Conservation (phyloP, 2,329 filamentous ascomycete species). For the Fusarium sp. region DNA sequence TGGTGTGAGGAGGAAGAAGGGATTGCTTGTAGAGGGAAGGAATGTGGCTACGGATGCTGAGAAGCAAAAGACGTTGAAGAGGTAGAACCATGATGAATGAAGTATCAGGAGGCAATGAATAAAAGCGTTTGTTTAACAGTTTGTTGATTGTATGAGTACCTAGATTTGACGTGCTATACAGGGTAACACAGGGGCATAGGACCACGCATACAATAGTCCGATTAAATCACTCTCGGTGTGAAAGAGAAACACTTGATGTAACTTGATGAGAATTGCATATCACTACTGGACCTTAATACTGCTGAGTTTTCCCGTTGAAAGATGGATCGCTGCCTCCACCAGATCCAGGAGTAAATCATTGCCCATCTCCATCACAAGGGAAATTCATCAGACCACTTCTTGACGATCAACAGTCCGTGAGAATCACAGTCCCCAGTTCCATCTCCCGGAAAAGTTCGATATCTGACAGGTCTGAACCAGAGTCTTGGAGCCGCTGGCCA, state of each 20-base stretch:
- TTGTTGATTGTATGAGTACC: neutral
- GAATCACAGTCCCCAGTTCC: neutral
- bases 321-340: neutral
- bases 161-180: neutral
- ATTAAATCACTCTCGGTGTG: neutral
- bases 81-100: conserved; percentile 51
- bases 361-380: neutral
- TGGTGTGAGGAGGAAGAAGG: conserved; percentile 86
- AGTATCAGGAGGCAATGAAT: conserved; percentile 5
- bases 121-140: conserved; percentile 12
- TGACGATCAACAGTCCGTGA: conserved; percentile 1
- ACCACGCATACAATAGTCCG: neutral
- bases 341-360: neutral
- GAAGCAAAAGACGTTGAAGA: conserved; percentile 83
- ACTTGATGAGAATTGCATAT: neutral
- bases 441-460: neutral
- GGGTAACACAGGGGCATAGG: neutral
- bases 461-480: neutral
- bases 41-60: conserved; percentile 87
- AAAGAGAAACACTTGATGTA: neutral
- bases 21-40: conserved; percentile 83
- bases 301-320: neutral
- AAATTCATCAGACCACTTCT: neutral
- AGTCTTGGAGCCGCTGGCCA: neutral
- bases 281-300: neutral